Base-by-base conservation (phyloP, 768 basidiomycete species). In the Tricholoma flavovirens region DNA sequence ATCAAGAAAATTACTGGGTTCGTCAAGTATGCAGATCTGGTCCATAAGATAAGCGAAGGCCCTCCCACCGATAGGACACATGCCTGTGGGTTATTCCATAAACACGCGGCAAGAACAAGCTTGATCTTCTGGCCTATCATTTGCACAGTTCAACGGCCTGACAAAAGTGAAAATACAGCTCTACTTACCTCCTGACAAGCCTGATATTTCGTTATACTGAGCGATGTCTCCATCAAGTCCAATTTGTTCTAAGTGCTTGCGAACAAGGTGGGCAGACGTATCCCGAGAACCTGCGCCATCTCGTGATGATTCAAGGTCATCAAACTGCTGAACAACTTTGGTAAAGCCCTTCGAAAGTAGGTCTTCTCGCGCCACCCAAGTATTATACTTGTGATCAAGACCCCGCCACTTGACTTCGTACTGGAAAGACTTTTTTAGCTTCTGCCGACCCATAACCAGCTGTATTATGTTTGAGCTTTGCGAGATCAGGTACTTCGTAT, bases 211-310 rank as follows among this genome's bases (percentile, higher is more conserved):
- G 66, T 97, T 96, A 74, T 98, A 98, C 72, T 97, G 93, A 10
- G 95, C 95, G 58, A 98, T 98, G 74, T 98, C 93, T 42, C 95
- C 95, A 73, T 98, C 93, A 36, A 98, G 79, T 33, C 95, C 96
- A 61, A 98, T 92, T 62, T 94, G 94, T 71, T 97, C 93, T 46
- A 98, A 74, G 63, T 95, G 92, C 72, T 94, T 92, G 61, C 95
- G 82, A 48, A 98, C 90, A 48, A 90, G 75, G 63, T 85, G 80
- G 14, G 83, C 82, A 33, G 86, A 74, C 5, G 93, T 96, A 62
- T 98, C 95, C 42, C 93, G 85, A 29, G 87, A 76, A 50, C 95
- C 96, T 55, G 96, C 93, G 58, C 95, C 95, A 72, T 98, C 95
- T 62, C 96, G 77, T 3, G 94, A 97, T 1, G 95, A 87, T 71